Percentiles rank a stretch among this genome's conserved stretches.
These are phyloP conservation scores for Schoenoplectus triqueter DNA, from an alignment of 202 grass and related monocot genomes.

Conservation along the genomic window DNA sequence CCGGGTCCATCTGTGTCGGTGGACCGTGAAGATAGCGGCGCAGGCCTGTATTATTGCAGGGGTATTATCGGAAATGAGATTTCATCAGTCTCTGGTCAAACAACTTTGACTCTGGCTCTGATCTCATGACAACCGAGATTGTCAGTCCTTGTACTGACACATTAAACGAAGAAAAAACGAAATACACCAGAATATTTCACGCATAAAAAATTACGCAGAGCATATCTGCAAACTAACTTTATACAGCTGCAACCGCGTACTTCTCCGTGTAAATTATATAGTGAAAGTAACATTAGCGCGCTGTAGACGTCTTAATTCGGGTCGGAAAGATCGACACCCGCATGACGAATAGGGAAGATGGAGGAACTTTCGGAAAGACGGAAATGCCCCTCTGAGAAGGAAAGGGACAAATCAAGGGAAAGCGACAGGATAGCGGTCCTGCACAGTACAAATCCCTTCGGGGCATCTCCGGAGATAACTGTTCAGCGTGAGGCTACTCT, in stretches of 20 bases:
- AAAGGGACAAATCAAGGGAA: constrained; percentile 40
- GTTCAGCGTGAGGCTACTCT: constrained; percentile 7
- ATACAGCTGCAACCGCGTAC: neutral
- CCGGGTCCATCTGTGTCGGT: constrained; percentile 14
- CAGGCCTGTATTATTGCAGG: constrained; percentile 22
- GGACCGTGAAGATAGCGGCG: constrained; percentile 13
- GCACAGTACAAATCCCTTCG: neutral
- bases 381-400: constrained; percentile 35
- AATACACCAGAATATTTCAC: constrained; percentile 9
- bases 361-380: constrained; percentile 39
- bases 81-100: constrained; percentile 41
- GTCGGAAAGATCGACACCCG: neutral
- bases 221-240: neutral
- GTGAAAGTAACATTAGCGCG: neutral
- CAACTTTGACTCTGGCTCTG: constrained; percentile 59
- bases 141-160: constrained; percentile 59
- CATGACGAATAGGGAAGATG: neutral
- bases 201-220: neutral
- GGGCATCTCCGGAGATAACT: constrained; percentile 19
- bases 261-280: neutral
- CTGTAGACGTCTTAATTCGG: constrained; percentile 14
- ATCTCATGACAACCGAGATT: constrained; percentile 54
- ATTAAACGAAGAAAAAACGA: constrained; percentile 17
- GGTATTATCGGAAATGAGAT: constrained; percentile 5
- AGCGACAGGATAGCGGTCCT: constrained; percentile 62